These are phyloP conservation scores for Cucurbita ficifolia DNA, from an alignment of 306 rosid species.

Conservation along the genomic window DNA sequence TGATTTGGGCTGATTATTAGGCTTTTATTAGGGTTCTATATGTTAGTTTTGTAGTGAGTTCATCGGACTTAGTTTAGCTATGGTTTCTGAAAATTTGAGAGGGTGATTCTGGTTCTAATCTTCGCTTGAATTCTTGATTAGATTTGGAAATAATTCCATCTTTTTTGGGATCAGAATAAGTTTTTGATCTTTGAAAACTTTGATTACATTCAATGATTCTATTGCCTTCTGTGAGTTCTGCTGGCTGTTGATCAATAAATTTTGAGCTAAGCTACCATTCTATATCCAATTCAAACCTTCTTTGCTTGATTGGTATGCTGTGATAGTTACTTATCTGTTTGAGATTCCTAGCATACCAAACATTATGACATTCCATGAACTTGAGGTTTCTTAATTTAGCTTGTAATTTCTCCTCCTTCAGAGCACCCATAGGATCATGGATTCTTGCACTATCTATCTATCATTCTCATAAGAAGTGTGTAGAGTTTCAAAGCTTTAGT, in stretches of 20 bases:
- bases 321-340: not conserved
- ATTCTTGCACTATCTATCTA: not conserved
- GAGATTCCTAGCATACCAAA: not conserved
- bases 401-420: not conserved
- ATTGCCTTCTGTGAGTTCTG: not conserved
- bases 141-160: not conserved
- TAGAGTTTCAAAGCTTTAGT: not conserved
- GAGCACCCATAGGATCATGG: not conserved
- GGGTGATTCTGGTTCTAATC: not conserved
- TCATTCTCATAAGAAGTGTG: not conserved
- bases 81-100: not conserved
- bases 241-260: not conserved
- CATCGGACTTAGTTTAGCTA: not conserved
- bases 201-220: not conserved
- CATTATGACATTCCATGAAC: not conserved
- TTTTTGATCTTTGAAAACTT: not conserved
- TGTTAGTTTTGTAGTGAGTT: not conserved
- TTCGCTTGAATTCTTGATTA: conserved; percentile 1
- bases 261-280: not conserved
- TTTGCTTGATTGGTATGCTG: not conserved
- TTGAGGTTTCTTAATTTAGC: not conserved
- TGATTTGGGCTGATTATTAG: not conserved
- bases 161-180: not conserved
- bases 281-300: not conserved
- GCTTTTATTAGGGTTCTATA: not conserved